Evolutionary conservation across 345 rosid genomes (phyloP).

Genomic region (Cardiospermum halicacabum): DNA sequence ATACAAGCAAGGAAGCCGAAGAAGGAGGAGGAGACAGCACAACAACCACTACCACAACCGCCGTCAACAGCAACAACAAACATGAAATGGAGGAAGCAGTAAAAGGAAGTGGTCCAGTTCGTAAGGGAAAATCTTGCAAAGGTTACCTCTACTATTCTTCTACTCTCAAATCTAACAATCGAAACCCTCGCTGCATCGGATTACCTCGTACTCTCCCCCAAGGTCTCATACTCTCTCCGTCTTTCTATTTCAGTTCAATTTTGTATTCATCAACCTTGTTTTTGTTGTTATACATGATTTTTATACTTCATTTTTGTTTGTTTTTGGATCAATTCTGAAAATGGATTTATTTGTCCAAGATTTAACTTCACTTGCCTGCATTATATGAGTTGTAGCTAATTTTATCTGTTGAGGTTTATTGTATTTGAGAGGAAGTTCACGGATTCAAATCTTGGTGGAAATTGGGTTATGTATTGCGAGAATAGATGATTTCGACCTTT

Average conservation of each 20-base stretch:
- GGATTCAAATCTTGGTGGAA: background rate
- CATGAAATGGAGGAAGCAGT: constrained; percentile 12
- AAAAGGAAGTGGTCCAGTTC: constrained; percentile 19
- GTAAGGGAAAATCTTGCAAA: constrained; percentile 57
- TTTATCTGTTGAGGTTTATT: background rate
- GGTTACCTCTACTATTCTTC: constrained; percentile 57
- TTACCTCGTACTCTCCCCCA: constrained; percentile 53
- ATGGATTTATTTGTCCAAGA: background rate
- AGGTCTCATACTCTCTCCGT: constrained; percentile 15
- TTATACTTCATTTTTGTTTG: background rate
- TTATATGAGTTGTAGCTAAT: background rate
- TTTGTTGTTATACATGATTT: background rate
- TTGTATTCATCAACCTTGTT: background rate
- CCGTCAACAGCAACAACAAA: background rate
- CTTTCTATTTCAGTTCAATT: background rate
- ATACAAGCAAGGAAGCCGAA: background rate
- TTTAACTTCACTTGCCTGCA: background rate
- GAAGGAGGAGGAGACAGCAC: background rate
- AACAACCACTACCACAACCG: too few species aligned
- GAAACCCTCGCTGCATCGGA: constrained; percentile 68
- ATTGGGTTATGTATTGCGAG: background rate
- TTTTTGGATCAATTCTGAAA: background rate
- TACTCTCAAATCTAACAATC: constrained; percentile 48
- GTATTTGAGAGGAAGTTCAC: background rate
- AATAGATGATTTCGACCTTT: background rate